Evolutionary conservation across 1,284 basidiomycete genomes (phyloP).

Genomic region (Violaceomyces palustris): DNA sequence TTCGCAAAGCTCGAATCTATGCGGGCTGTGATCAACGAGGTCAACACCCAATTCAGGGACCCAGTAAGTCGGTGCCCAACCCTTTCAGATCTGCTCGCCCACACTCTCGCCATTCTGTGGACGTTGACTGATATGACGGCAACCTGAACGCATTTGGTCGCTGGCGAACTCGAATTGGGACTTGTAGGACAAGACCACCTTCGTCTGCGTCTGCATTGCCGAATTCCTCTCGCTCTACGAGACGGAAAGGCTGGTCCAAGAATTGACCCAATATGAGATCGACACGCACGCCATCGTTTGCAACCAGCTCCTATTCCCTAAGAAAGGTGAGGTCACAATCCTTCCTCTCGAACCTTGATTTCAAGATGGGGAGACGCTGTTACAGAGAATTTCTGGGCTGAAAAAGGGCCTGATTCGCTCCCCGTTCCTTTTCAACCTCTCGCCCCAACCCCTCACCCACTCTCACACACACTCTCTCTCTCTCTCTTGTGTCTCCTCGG

Average conservation of each 20-base stretch:
- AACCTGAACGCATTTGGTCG: neutral
- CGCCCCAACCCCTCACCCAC: neutral
- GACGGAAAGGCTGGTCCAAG: slow-evolving; percentile 94
- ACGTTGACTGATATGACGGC: neutral
- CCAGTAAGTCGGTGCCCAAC: slow-evolving; percentile 62
- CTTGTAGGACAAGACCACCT: slow-evolving; percentile 85
- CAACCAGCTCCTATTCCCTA: slow-evolving; percentile 93
- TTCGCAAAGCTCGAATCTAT: slow-evolving; percentile 96
- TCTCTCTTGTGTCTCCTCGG: neutral
- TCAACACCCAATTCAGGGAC: slow-evolving; percentile 98
- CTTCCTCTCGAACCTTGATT: no score
- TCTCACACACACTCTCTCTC: neutral
- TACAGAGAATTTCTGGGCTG: no score
- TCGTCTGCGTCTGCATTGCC: slow-evolving; percentile 96
- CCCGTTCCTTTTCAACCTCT: neutral
- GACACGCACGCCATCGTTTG: slow-evolving; percentile 99
- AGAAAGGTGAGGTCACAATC: slow-evolving; percentile 64
- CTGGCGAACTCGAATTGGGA: neutral
- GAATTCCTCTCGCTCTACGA: slow-evolving; percentile 97
- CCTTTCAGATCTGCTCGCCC: neutral
- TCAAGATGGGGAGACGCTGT: no score
- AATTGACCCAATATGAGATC: slow-evolving; percentile 91
- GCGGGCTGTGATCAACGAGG: slow-evolving; percentile 94
- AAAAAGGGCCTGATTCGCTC: no score
- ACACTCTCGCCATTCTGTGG: no score